phyloP scores from a whole-genome alignment of 192 early-diverging fungal species.

The Pilaira anomala region DNA sequence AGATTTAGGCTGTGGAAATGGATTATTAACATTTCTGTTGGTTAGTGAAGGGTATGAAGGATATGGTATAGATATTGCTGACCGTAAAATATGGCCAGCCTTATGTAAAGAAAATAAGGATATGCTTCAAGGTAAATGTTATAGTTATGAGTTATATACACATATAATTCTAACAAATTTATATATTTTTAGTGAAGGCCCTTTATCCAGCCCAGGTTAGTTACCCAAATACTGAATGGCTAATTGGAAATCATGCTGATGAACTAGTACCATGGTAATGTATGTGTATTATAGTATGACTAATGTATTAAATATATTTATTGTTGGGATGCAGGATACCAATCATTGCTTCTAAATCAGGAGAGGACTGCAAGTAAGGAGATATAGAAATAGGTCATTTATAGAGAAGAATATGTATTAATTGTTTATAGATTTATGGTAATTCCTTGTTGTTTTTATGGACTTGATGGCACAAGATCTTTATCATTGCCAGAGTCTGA shows the following conservation, averaged over 20 bases:
- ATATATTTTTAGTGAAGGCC: conserved; percentile 51
- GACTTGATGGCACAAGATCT: conserved; percentile 57
- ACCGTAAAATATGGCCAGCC: conserved; percentile 73
- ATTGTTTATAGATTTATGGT: conserved; percentile 57
- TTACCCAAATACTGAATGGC: conserved; percentile 63
- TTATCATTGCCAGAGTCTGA: conserved; percentile 45
- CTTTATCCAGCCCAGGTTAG: conserved; percentile 47
- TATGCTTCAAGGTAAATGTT: conserved; percentile 45
- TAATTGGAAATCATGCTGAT: conserved; percentile 89
- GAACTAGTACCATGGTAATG: conserved; percentile 76
- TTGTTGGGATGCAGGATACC: conserved; percentile 53
- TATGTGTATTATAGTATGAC: too few species aligned
- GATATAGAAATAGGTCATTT: conserved; percentile 4
- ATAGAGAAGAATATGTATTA: not conserved
- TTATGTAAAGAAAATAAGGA: conserved; percentile 43
- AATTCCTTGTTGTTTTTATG: conserved; percentile 84
- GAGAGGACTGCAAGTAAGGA: conserved; percentile 41
- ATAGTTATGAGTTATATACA: conserved; percentile 2
- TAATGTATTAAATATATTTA: conserved; percentile 12
- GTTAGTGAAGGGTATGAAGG: conserved; percentile 68
- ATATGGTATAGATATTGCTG: conserved; percentile 69
- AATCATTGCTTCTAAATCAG: conserved; percentile 61
- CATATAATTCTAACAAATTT: not conserved
- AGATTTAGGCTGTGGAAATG: conserved; percentile 87
- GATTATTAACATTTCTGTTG: conserved; percentile 72